Conservation (phyloP, 352 stramenopile species). For the Globisporangium mamillatum region DNA sequence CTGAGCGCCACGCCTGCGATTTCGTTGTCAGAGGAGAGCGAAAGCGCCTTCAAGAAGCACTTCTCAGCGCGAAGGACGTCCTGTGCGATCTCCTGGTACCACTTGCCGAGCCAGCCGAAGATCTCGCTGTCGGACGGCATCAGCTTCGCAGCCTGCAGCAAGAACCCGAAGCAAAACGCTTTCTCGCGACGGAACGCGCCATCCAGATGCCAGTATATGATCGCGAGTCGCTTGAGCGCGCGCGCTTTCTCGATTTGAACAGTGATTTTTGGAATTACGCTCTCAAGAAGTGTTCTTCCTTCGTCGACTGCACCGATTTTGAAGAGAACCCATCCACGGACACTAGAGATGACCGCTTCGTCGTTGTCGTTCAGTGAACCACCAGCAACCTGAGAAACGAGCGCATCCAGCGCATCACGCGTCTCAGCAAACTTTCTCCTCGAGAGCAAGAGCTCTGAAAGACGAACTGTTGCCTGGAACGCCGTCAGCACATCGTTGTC, state of each 20-base stretch:
- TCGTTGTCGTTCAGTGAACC: conserved; percentile 16
- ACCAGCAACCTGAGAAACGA: conserved; percentile 1
- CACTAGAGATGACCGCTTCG: conserved; percentile 24
- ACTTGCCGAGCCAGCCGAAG: conserved; percentile 74
- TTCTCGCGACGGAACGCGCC: conserved; percentile 52
- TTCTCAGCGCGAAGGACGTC: conserved; percentile 79
- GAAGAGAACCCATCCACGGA: conserved; percentile 53
- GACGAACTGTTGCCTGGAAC: conserved; percentile 36
- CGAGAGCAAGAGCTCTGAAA: conserved; percentile 42
- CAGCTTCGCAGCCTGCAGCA: conserved; percentile 76
- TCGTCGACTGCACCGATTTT: conserved; percentile 33
- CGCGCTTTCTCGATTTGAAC: conserved; percentile 23
- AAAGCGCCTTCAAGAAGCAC: conserved; percentile 81
- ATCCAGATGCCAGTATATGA: conserved; percentile 73
- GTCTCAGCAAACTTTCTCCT: conserved; percentile 34
- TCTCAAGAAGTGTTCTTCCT: conserved; percentile 38
- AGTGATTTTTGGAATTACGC: conserved; percentile 29
- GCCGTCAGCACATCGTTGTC: conserved; percentile 19
- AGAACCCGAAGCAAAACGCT: conserved; percentile 48
- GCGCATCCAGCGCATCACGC: conserved; percentile 26
- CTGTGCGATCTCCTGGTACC: conserved; percentile 58
- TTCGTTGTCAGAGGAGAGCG: conserved; percentile 48
- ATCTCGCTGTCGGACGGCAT: conserved; percentile 59
- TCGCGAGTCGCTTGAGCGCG: conserved; percentile 65
- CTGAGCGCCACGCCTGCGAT: conserved; percentile 64